Percentiles rank a stretch among this genome's conserved stretches.
Conservation (phyloP, 331 rosid species). For the Arachis monticola region DNA sequence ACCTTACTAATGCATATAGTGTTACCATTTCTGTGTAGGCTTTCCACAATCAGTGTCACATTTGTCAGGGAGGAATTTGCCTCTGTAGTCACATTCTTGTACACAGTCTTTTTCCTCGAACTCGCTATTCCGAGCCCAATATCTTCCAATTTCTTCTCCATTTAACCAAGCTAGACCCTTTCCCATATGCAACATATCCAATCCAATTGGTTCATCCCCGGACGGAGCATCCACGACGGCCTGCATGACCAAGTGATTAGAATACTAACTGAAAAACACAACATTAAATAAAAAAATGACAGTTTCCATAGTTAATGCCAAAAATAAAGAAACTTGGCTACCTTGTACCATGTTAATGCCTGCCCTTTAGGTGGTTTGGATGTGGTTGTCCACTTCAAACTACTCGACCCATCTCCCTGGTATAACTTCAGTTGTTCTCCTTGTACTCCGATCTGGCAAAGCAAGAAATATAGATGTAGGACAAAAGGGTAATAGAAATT, state of each 20-base stretch:
- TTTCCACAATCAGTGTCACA: constrained; percentile 92
- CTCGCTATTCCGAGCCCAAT: constrained; percentile 76
- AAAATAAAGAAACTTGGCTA: constrained; percentile 40
- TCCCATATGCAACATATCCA: constrained; percentile 94
- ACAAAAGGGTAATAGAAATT: constrained; percentile 9
- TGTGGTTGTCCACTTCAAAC: constrained; percentile 70
- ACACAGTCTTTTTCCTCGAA: constrained; percentile 67
- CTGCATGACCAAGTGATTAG: constrained; percentile 49
- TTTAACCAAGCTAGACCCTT: constrained; percentile 98
- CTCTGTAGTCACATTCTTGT: constrained; percentile 82
- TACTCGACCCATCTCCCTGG: constrained; percentile 58
- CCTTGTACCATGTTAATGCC: constrained; percentile 96
- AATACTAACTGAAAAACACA: constrained; percentile 11
- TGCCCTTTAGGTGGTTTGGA: constrained; percentile 68
- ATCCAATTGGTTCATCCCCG: constrained; percentile 84
- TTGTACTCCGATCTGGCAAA: constrained; percentile 74
- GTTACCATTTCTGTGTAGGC: constrained; percentile 92
- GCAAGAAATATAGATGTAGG: constrained; percentile 29
- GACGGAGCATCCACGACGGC: constrained; percentile 74
- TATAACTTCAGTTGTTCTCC: constrained; percentile 76
- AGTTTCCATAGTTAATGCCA: constrained; percentile 17
- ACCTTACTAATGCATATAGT: constrained; percentile 3
- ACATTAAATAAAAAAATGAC: constrained; percentile 36
- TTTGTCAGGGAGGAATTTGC: constrained; percentile 81
- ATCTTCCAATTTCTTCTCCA: constrained; percentile 99